Percentiles rank a stretch among this genome's conserved stretches.
These are phyloP conservation scores for Maudiozyma humilis DNA, from an alignment of 1,139 yeast genomes.

Conservation along the genomic window DNA sequence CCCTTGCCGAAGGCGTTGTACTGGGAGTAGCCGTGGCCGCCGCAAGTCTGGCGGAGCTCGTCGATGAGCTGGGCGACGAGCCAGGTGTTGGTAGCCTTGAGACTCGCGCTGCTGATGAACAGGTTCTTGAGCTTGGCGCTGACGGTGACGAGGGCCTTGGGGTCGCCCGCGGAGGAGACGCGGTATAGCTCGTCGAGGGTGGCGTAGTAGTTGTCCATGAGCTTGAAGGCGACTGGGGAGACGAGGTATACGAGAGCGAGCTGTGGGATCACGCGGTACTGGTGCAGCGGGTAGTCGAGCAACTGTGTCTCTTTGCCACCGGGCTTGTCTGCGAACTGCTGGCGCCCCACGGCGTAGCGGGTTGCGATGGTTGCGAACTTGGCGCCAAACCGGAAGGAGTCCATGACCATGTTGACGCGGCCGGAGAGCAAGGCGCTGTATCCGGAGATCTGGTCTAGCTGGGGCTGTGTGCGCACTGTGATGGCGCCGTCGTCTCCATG, in stretches of 20 bases:
- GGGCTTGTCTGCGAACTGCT: constrained; percentile 55
- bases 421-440: constrained; percentile 84
- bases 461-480: constrained; percentile 61
- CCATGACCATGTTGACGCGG: constrained; percentile 81
- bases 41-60: constrained; percentile 91
- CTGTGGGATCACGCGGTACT: constrained; percentile 73
- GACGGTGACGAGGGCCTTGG: constrained; percentile 40
- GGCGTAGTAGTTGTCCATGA: constrained; percentile 45
- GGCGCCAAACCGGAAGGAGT: constrained; percentile 73
- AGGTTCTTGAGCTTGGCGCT: constrained; percentile 55
- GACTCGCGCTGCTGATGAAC: constrained; percentile 79
- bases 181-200: constrained; percentile 50
- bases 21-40: constrained; percentile 91
- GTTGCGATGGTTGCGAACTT: constrained; percentile 77
- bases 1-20: constrained; percentile 88
- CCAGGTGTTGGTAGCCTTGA: constrained; percentile 90
- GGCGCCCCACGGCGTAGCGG: constrained; percentile 82
- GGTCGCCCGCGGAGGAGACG: constrained; percentile 37
- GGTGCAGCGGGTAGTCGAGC: constrained; percentile 79
- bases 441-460: constrained; percentile 64
- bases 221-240: constrained; percentile 63
- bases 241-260: constrained; percentile 74
- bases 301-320: constrained; percentile 47
- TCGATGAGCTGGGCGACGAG: constrained; percentile 69
- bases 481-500: constrained; percentile 40